A percentile compares a stretch with the other conserved stretches of the same genome.
These are phyloP conservation scores for Marasmius tenuissimus DNA, from an alignment of 1,284 basidiomycete genomes.

Conservation along the genomic window DNA sequence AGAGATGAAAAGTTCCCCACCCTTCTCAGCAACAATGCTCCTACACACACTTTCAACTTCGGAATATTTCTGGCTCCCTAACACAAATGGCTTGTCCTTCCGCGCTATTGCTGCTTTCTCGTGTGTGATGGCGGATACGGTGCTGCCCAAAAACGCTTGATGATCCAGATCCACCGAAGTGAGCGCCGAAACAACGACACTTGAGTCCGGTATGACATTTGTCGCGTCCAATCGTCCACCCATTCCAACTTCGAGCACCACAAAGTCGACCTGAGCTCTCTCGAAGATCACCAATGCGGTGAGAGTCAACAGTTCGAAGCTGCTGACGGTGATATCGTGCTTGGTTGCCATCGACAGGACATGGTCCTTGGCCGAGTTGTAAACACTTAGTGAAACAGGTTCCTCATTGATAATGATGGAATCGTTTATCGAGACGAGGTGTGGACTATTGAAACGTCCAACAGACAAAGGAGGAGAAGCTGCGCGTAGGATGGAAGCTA, in stretches of 20 bases:
- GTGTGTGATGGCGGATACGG: constrained; percentile 71
- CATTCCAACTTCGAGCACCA: constrained; percentile 93
- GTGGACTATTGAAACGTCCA: constrained; percentile 92
- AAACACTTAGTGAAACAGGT: constrained; percentile 53
- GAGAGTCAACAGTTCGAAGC: constrained; percentile 85
- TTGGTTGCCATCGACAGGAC: constrained; percentile 55
- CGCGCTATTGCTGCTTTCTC: constrained; percentile 89
- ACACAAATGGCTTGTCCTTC: constrained; percentile 65
- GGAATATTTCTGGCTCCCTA: constrained; percentile 67
- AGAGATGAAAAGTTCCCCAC: constrained; percentile 41
- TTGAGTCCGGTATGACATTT: constrained; percentile 76
- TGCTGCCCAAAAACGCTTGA: constrained; percentile 84
- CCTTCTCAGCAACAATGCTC: constrained; percentile 37
- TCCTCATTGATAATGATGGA: constrained; percentile 70
- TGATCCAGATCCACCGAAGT: constrained; percentile 93
- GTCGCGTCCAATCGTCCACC: constrained; percentile 94
- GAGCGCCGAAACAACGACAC: constrained; percentile 78
- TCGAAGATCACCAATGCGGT: constrained; percentile 79
- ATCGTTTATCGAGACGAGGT: constrained; percentile 81
- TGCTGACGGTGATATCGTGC: constrained; percentile 53
- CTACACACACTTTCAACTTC: constrained; percentile 44
- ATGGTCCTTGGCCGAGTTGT: constrained; percentile 44
- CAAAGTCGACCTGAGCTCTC: constrained; percentile 67
- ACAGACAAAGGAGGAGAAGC: constrained; percentile 53
- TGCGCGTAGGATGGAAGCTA: constrained; percentile 72